Percentiles rank a stretch among this genome's conserved stretches.
phyloP scores from a whole-genome alignment of 2,329 filamentous ascomycete genomes.

The Calonectria ilicicola region DNA sequence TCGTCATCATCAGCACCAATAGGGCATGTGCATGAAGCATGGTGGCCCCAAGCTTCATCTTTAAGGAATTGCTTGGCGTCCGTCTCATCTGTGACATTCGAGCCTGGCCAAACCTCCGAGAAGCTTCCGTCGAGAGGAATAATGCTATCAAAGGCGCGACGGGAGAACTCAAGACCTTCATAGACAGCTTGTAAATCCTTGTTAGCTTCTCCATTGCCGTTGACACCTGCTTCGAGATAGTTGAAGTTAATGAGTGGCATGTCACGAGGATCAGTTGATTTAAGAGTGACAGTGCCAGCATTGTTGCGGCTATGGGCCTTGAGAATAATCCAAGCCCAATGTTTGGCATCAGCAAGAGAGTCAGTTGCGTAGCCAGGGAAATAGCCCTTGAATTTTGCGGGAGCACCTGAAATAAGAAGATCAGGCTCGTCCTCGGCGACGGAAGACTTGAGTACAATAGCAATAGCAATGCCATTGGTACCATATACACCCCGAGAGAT shows the following conservation, averaged over 20 bases:
- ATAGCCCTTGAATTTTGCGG: conserved; percentile 67
- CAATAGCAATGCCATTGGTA: conserved; percentile 66
- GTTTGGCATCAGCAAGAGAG: conserved; percentile 54
- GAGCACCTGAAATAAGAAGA: conserved; percentile 66
- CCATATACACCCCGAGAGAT: conserved; percentile 46
- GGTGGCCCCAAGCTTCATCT: conserved; percentile 55
- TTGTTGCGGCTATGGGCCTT: conserved; percentile 68
- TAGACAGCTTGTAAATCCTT: conserved; percentile 54
- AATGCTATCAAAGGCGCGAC: conserved; percentile 51
- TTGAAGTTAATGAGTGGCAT: conserved; percentile 73
- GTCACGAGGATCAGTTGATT: conserved; percentile 71
- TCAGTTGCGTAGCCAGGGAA: conserved; percentile 65
- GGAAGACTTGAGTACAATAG: conserved; percentile 51
- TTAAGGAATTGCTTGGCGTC: conserved; percentile 56
- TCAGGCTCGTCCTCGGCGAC: conserved; percentile 60
- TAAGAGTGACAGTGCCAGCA: conserved; percentile 71
- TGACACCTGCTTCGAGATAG: conserved; percentile 60
- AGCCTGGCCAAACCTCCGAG: conserved; percentile 50
- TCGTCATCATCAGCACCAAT: conserved; percentile 67
- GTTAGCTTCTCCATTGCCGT: conserved; percentile 47
- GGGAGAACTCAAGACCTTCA: conserved; percentile 61
- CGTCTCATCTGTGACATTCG: conserved; percentile 52
- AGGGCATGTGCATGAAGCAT: conserved; percentile 66
- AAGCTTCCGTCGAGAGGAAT: conserved; percentile 54
- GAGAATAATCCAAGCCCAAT: conserved; percentile 58